Base-by-base conservation (phyloP, 768 basidiomycete species). In the Lactifluus volemus region DNA sequence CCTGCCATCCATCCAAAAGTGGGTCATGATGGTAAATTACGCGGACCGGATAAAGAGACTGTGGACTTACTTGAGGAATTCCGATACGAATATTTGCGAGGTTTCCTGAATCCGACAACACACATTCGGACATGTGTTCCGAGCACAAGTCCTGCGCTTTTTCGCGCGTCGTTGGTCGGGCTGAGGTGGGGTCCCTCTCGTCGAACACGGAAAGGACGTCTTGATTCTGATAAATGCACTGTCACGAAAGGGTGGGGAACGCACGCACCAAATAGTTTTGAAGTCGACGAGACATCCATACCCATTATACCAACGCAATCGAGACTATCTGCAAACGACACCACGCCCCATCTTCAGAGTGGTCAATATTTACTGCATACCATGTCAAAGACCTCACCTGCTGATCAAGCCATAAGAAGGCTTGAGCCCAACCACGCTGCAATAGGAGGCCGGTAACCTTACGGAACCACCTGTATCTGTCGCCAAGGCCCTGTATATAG, bases 381-480 rank as follows among this genome's bases (percentile, higher is more conserved):
- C 47, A 39, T 57, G 45, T 44, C 8, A 14, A 19, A 12, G 47
- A 36, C 70, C 76, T 56, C 55, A 91, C 90, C 92, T 80, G 68
- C 91, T 93, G 34, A 98, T 74, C 44, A 98, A 76, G 4, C 96
- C 96, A 67, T 98, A 98, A 0, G 94, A 95, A 0, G 96, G 96
- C 69, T 99, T 99, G 48, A 98, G 73, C 0, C 97, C 97, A 2
- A 90, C 84, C 0, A 97, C 77, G 5, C 94, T 92, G 66, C 92
- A 97, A 68, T 98, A 98, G 2, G 93, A 86, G 0, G 97, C 97
- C 0, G 97, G 97, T 2, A 99, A 76, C 44, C 96, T 82, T 10
- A 88, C 85, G 5, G 97, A 98, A 0, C 96, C 97, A 8, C 97
- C 96, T 0, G 96, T 98, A 70, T 99, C 97, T 2, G 94, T 96